Conservation (phyloP, 2,329 filamentous ascomycete species). For the Aspergillus sp. region DNA sequence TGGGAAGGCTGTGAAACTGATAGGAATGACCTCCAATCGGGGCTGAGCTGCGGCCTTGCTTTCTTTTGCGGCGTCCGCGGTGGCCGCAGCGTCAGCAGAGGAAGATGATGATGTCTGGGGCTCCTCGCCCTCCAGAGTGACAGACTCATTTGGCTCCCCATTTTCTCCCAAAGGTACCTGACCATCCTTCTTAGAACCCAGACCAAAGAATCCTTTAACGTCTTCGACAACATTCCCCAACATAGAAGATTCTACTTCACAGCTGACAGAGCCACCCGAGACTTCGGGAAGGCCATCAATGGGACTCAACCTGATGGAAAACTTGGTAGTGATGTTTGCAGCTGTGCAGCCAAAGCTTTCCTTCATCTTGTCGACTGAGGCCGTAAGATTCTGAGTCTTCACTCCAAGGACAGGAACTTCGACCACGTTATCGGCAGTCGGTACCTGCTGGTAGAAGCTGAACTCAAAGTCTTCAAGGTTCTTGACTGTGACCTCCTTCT, state of each 20-base stretch:
- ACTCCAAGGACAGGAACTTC: constrained; percentile 67
- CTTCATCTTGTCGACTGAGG: constrained; percentile 73
- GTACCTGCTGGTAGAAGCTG: constrained; percentile 73
- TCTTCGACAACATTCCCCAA: constrained; percentile 86
- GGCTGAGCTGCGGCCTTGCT: constrained; percentile 40
- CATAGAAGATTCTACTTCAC: constrained; percentile 73
- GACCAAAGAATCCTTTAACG: constrained; percentile 93
- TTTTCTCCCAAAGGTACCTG: constrained; percentile 68
- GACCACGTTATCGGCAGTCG: constrained; percentile 38
- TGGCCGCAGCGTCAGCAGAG: constrained; percentile 48
- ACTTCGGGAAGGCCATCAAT: constrained; percentile 80
- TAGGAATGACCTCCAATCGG: constrained; percentile 52
- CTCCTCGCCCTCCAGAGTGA: constrained; percentile 46
- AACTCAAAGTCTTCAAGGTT: constrained; percentile 80
- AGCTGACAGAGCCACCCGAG: constrained; percentile 73
- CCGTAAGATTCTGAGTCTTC: constrained; percentile 81
- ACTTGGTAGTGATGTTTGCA: constrained; percentile 75
- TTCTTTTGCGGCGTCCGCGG: constrained; percentile 50
- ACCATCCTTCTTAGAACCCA: constrained; percentile 86
- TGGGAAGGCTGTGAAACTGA: constrained; percentile 51
- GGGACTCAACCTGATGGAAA: constrained; percentile 69
- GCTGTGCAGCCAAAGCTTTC: constrained; percentile 75
- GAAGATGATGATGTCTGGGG: constrained; percentile 47
- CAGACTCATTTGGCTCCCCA: constrained; percentile 51
- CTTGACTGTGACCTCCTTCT: constrained; percentile 82